Evolutionary conservation across 352 stramenopile species (phyloP).

Genomic region (Phytopythium chamaehyphon): DNA sequence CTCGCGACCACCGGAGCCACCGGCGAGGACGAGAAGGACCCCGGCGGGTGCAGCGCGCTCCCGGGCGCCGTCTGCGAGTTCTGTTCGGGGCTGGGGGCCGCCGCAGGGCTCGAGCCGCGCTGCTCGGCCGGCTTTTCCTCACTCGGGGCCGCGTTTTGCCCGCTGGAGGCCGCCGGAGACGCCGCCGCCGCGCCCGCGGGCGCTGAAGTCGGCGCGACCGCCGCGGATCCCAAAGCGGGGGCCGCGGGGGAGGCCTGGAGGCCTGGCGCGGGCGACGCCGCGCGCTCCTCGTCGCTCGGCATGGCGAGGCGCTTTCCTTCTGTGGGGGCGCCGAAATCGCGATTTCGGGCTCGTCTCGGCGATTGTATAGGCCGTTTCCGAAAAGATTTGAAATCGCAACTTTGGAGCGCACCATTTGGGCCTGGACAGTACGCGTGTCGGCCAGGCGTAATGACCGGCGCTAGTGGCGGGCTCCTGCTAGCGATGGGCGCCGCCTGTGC

Average conservation of each 20-base stretch:
- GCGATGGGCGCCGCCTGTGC: slow-evolving; percentile 19
- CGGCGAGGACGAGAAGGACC: slow-evolving; percentile 34
- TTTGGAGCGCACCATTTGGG: neutral
- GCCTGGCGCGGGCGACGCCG: neutral
- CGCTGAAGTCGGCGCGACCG: neutral
- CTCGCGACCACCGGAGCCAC: slow-evolving; percentile 28
- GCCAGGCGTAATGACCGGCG: neutral
- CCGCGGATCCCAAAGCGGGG: neutral
- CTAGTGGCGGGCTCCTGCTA: neutral
- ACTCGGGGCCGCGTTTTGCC: no score
- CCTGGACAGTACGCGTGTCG: no score
- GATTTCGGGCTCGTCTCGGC: neutral
- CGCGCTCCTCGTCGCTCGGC: slow-evolving; percentile 1
- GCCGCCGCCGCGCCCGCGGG: neutral
- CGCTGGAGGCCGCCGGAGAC: no score
- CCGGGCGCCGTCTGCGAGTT: neutral
- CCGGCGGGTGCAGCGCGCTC: slow-evolving; percentile 12
- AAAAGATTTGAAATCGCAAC: neutral
- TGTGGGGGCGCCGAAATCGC: neutral
- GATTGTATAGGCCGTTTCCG: no score
- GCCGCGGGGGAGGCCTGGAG: neutral
- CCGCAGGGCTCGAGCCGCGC: neutral
- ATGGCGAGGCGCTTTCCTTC: neutral
- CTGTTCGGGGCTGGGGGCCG: neutral
- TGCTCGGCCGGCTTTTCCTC: neutral